Conservation (phyloP, 345 rosid species). For the Hibiscus tridactylites region DNA sequence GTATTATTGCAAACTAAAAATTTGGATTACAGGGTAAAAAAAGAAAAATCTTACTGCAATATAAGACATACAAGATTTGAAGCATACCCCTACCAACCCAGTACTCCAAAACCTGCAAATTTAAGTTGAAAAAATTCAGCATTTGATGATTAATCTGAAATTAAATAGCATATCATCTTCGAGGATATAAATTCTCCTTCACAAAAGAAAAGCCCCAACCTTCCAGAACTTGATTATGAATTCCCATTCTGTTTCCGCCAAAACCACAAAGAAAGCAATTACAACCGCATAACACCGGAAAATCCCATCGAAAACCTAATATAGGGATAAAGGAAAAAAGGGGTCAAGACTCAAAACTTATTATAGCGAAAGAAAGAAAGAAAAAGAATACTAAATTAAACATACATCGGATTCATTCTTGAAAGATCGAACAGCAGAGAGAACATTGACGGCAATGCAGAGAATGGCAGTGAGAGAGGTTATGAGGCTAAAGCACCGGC, state of each 20-base stretch:
- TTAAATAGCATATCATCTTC: background rate
- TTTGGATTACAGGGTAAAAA: background rate
- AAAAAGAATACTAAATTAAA: background rate
- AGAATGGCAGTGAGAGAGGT: constrained; percentile 63
- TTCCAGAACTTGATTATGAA: constrained; percentile 10
- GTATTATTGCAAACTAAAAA: too few relatives aligned
- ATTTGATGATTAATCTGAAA: background rate
- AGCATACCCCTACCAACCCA: constrained; percentile 99
- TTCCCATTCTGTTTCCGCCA: constrained; percentile 92
- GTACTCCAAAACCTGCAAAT: constrained; percentile 68
- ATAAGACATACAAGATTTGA: constrained; percentile 81
- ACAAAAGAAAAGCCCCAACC: background rate
- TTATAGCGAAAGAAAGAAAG: background rate
- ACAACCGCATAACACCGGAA: constrained; percentile 88
- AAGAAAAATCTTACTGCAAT: constrained; percentile 6
- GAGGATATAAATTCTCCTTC: background rate
- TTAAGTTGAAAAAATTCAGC: background rate
- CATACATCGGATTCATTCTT: constrained; percentile 62
- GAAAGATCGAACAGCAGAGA: constrained; percentile 82
- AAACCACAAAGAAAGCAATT: constrained; percentile 55
- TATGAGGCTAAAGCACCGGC: constrained; percentile 67
- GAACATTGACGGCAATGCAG: constrained; percentile 74
- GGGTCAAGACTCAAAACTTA: background rate
- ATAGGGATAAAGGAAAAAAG: background rate
- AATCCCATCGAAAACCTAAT: constrained; percentile 79